These are phyloP conservation scores for Aegilops bicornis DNA, from an alignment of 176 grass and related monocot species.

Conservation along the genomic window DNA sequence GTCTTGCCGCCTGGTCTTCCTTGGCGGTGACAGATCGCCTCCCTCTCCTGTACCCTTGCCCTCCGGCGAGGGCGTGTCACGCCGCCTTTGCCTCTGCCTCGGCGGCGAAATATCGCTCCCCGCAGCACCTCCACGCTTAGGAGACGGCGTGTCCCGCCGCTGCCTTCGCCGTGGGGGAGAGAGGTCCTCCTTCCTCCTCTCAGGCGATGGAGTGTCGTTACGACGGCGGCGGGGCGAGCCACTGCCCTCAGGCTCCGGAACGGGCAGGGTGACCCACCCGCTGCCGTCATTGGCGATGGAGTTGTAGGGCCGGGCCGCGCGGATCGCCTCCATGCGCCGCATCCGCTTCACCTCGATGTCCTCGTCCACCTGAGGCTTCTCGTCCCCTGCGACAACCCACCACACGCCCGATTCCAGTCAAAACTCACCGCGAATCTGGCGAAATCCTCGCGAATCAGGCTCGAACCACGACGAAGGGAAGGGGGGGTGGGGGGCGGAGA, in stretches of 20 bases:
- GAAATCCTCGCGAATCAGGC: not conserved
- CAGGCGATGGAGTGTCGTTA: conserved; percentile 30
- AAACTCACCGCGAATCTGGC: conserved; percentile 7
- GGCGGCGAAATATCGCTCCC: conserved; percentile 29
- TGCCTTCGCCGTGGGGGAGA: conserved; percentile 32
- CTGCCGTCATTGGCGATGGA: conserved; percentile 83
- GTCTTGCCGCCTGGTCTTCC: conserved; percentile 19
- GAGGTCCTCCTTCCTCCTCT: conserved; percentile 19
- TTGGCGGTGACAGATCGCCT: conserved; percentile 47
- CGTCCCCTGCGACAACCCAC: conserved; percentile 51
- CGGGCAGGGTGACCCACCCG: conserved; percentile 60
- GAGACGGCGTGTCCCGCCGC: not conserved
- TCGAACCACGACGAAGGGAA: no score
- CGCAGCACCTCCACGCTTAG: no score
- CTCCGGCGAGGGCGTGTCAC: conserved; percentile 34
- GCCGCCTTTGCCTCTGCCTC: not conserved
- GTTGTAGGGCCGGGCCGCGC: conserved; percentile 67
- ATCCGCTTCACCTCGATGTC: conserved; percentile 96
- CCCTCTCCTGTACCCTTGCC: not conserved
- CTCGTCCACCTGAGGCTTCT: conserved; percentile 72
- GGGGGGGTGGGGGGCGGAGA: no score
- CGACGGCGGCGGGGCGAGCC: not conserved
- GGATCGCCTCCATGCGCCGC: conserved; percentile 74
- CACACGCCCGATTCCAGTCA: not conserved
- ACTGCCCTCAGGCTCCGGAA: not conserved